Evolutionary conservation across 441 rosid genomes (phyloP).

Genomic region (Brassica hybrid): DNA sequence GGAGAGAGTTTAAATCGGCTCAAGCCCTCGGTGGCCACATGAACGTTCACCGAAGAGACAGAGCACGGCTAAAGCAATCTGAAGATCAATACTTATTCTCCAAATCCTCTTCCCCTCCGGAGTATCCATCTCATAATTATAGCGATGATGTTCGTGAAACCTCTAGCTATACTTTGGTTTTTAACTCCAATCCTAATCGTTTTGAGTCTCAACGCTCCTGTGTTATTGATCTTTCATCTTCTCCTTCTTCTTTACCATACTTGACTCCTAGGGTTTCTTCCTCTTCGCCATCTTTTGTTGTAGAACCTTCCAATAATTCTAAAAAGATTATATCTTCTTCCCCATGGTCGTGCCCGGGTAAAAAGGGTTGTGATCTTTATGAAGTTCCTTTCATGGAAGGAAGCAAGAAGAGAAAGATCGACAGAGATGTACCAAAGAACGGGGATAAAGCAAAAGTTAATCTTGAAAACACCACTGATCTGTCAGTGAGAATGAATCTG

Average conservation of each 20-base stretch:
- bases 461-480: constrained; percentile 51
- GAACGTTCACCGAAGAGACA: constrained; percentile 97
- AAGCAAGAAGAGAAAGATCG: constrained; percentile 44
- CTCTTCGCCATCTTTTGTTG: constrained; percentile 41
- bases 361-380: constrained; percentile 34
- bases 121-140: constrained; percentile 47
- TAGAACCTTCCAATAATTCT: constrained; percentile 40
- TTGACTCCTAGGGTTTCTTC: constrained; percentile 58
- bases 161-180: constrained; percentile 50
- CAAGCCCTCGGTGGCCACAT: too few species aligned
- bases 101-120: constrained; percentile 47
- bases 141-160: constrained; percentile 33
- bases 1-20: too few species aligned
- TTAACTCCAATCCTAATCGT: constrained; percentile 74
- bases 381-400: constrained; percentile 42
- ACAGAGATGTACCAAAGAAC: constrained; percentile 25
- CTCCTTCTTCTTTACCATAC: constrained; percentile 46
- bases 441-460: constrained; percentile 39
- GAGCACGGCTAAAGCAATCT: constrained; percentile 86
- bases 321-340: constrained; percentile 42
- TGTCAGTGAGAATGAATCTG: constrained; percentile 67
- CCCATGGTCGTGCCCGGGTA: constrained; percentile 45
- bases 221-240: constrained; percentile 39
- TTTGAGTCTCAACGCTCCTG: constrained; percentile 31
- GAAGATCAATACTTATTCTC: constrained; percentile 45